phyloP scores from a whole-genome alignment of 2,329 filamentous ascomycete genomes.

The Zalaria sp. region DNA sequence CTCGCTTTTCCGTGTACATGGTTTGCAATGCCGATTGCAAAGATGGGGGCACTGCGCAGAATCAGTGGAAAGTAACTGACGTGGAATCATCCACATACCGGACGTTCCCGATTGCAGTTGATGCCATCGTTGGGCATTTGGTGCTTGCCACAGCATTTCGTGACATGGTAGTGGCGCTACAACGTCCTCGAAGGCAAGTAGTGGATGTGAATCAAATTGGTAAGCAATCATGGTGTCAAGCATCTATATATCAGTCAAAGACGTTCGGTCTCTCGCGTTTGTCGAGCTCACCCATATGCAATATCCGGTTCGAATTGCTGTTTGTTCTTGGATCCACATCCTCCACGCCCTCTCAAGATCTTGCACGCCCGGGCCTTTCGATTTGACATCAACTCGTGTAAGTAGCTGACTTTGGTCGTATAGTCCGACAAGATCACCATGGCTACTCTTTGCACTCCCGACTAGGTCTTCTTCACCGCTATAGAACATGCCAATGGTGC shows the following conservation, averaged over 20 bases:
- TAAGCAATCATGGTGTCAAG: slow-evolving; percentile 11
- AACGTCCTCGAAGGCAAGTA: slow-evolving; percentile 8
- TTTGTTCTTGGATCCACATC: no score
- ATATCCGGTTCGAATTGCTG: slow-evolving; percentile 8
- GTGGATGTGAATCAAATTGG: slow-evolving; percentile 8
- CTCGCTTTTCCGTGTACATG: slow-evolving; percentile 34
- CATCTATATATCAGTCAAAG: neutral
- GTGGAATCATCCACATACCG: neutral
- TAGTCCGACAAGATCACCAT: no score
- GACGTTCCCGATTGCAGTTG: slow-evolving; percentile 5
- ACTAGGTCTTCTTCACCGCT: no score
- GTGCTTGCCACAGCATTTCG: slow-evolving; percentile 13
- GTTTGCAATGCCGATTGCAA: slow-evolving; percentile 29
- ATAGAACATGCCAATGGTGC: no score
- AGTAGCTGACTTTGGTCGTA: no score
- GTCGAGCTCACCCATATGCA: slow-evolving; percentile 7
- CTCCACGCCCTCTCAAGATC: no score
- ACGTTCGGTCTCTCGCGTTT: no score
- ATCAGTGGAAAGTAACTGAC: no score
- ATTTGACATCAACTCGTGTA: no score
- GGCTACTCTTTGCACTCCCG: no score
- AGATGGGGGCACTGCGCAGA: slow-evolving; percentile 10
- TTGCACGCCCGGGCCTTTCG: no score
- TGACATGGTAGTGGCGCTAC: slow-evolving; percentile 12
- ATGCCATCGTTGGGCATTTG: slow-evolving; percentile 11